Conservation (phyloP, 768 basidiomycete species). For the Lyophyllum shimeji region DNA sequence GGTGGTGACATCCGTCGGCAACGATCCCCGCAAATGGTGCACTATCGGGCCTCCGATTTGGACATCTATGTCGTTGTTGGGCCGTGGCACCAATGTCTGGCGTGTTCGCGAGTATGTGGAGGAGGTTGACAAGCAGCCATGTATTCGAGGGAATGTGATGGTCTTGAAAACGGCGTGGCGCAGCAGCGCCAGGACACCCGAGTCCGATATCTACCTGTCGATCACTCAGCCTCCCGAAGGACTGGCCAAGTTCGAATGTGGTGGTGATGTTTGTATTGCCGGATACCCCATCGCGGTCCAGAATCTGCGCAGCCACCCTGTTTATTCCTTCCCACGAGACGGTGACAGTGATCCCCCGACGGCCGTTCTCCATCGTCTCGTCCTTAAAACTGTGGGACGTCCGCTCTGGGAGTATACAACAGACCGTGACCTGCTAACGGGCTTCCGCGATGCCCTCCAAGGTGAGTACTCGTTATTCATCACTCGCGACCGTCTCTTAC, state of each 20-base stretch:
- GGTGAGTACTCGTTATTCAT: constrained; percentile 11
- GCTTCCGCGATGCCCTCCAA: constrained; percentile 15
- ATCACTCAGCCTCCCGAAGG: constrained; percentile 9
- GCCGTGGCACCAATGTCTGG: constrained; percentile 19
- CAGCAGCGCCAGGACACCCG: constrained; percentile 11
- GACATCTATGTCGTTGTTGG: constrained; percentile 16
- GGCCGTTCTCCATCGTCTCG: constrained; percentile 17
- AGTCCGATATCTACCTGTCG: constrained; percentile 18
- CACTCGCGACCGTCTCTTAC: not conserved
- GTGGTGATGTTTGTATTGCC: constrained; percentile 12
- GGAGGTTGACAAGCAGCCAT: not conserved
- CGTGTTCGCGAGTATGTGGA: constrained; percentile 7
- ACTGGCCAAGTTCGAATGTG: constrained; percentile 18
- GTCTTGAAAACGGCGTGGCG: constrained; percentile 19
- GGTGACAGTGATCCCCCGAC: not conserved
- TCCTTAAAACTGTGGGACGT: constrained; percentile 16
- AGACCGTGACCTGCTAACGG: constrained; percentile 17
- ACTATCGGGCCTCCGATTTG: constrained; percentile 20
- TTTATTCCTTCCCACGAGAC: not conserved
- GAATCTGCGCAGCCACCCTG: constrained; percentile 10
- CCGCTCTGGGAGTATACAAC: constrained; percentile 19
- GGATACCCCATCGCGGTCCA: not conserved
- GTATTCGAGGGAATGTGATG: not conserved
- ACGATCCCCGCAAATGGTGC: constrained; percentile 11
- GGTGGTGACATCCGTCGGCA: constrained; percentile 9